phyloP scores from a whole-genome alignment of 1,139 yeast species.

The Hansenula sp. region DNA sequence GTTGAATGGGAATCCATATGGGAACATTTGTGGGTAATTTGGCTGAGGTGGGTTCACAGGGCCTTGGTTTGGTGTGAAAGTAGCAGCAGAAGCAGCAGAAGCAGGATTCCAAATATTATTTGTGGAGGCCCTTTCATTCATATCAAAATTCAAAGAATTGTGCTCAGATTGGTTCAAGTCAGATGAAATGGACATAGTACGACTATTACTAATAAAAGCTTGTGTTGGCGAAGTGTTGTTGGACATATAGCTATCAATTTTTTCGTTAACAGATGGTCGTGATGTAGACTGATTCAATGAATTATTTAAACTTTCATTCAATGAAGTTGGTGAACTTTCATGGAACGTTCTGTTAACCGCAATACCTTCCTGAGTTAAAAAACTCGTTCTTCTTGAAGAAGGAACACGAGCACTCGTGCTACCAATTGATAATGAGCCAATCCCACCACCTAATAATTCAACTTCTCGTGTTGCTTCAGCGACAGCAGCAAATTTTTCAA shows the following conservation, averaged over 20 bases:
- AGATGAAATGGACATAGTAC: constrained; percentile 22
- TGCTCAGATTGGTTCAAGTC: constrained; percentile 28
- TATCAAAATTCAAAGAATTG: constrained; percentile 26
- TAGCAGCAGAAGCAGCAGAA: constrained; percentile 61
- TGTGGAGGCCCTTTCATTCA: constrained; percentile 24
- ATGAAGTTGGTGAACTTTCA: constrained; percentile 40
- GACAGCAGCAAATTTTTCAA: constrained; percentile 67
- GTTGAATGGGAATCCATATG: constrained; percentile 24
- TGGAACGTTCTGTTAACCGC: constrained; percentile 16
- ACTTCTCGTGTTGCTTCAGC: constrained; percentile 80
- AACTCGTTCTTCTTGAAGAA: constrained; percentile 46
- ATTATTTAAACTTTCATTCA: constrained; percentile 49
- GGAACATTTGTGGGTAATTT: constrained; percentile 23
- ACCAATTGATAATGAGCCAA: constrained; percentile 30
- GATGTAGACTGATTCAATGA: constrained; percentile 32
- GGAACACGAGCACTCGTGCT: constrained; percentile 25
- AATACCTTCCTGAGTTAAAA: constrained; percentile 30
- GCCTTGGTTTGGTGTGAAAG: constrained; percentile 45
- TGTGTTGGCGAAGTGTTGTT: constrained; percentile 37
- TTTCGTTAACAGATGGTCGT: constrained; percentile 62
- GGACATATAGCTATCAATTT: constrained; percentile 54
- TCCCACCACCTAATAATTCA: constrained; percentile 42
- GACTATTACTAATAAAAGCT: constrained; percentile 19
- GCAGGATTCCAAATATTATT: constrained; percentile 63
- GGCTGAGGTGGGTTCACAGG: constrained; percentile 10